Evolutionary conservation across 805 yeast species (phyloP).

Genomic region (Kuraishia hungarica): DNA sequence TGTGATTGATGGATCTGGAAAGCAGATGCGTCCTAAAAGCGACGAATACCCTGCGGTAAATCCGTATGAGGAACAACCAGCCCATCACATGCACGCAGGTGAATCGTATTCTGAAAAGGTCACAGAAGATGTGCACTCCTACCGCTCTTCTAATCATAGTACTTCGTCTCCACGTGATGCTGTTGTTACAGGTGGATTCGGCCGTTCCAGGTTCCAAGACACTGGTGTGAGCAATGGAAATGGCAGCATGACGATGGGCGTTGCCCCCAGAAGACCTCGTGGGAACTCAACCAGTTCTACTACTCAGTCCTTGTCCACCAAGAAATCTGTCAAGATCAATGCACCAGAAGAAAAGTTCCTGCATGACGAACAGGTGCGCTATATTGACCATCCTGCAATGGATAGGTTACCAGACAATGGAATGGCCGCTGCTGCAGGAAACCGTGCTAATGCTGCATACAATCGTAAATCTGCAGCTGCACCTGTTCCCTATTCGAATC

Average conservation of each 20-base stretch:
- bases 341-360: constrained; percentile 3
- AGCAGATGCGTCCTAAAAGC: neutral
- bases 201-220: neutral
- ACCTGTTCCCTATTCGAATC: neutral
- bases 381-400: neutral
- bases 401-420: neutral
- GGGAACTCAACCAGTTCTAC: neutral
- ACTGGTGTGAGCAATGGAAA: neutral
- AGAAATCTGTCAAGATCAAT: constrained; percentile 16
- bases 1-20: neutral
- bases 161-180: neutral
- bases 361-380: neutral
- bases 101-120: constrained; percentile 11
- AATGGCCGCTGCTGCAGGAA: neutral
- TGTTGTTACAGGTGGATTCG: neutral
- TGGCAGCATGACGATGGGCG: neutral
- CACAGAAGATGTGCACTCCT: constrained; percentile 15
- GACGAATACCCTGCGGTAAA: neutral
- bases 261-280: neutral
- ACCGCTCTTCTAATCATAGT: neutral
- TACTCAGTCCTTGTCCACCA: neutral
- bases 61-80: neutral
- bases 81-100: neutral
- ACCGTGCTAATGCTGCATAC: neutral
- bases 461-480: neutral